Evolutionary conservation across 1,139 yeast species (phyloP).

Genomic region (Zhuliangozyma blackwelliae): DNA sequence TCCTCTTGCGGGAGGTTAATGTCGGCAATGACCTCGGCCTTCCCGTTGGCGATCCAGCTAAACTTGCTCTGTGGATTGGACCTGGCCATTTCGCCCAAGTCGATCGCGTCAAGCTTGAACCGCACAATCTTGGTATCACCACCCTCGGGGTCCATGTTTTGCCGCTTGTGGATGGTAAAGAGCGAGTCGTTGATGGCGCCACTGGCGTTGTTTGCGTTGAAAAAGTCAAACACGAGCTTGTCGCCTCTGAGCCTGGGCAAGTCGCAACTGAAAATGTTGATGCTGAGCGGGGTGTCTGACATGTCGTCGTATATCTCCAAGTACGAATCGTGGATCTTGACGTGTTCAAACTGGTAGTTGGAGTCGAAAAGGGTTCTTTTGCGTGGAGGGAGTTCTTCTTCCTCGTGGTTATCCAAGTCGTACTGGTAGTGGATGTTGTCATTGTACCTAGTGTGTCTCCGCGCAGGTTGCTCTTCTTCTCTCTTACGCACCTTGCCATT

Average conservation of each 20-base stretch:
- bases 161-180: slow-evolving; percentile 66
- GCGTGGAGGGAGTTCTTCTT: slow-evolving; percentile 12
- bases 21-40: slow-evolving; percentile 66
- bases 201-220: slow-evolving; percentile 64
- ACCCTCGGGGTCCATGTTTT: slow-evolving; percentile 21
- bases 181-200: slow-evolving; percentile 72
- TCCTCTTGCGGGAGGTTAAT: slow-evolving; percentile 54
- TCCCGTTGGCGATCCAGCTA: slow-evolving; percentile 69
- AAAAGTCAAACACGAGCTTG: slow-evolving; percentile 58
- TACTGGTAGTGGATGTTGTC: slow-evolving; percentile 31
- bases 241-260: slow-evolving; percentile 56
- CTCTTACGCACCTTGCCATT: slow-evolving; percentile 39
- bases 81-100: slow-evolving; percentile 42
- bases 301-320: slow-evolving; percentile 35
- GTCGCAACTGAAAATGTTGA: slow-evolving; percentile 62
- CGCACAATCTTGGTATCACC: slow-evolving; percentile 39
- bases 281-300: slow-evolving; percentile 35
- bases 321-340: slow-evolving; percentile 54
- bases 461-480: neutral
- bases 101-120: slow-evolving; percentile 61
- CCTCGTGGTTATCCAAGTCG: slow-evolving; percentile 26
- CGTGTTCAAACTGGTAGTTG: slow-evolving; percentile 46
- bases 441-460: slow-evolving; percentile 11
- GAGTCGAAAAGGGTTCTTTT: slow-evolving; percentile 19
- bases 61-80: slow-evolving; percentile 42